Base-by-base conservation (phyloP, 2,329 filamentous ascomycete genomes). In the Drechmeria coniospora region DNA sequence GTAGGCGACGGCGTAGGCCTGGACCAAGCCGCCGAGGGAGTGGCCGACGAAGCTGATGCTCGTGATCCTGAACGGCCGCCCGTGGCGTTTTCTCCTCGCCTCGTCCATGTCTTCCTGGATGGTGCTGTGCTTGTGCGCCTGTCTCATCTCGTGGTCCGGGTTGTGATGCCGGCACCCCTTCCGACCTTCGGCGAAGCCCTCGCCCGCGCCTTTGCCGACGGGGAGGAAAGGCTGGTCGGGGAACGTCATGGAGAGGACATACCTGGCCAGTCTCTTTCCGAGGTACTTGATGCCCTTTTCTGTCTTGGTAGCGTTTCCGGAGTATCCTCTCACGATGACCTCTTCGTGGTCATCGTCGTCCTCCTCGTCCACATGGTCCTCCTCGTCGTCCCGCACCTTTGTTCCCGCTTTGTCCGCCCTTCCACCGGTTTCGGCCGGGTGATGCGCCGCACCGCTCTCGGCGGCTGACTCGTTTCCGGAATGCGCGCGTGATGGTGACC, bases 251-350 rank as follows among this genome's bases (percentile, higher is more conserved):
- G 77, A 69, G 23, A 98, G 63, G 17, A 95, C 72, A 48, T 87
- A 92, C 57, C 86, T 86, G 13, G 90, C 90, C 15, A 98, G 68
- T 27, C 90, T 72, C 51, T 95, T 95, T 13, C 90, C 90, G 5
- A 98, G 68, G 51, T 93, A 98, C 50, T 95, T 93, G 45, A 98
- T 95, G 11, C 90, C 90, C 37, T 78, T 75, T 54, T 98, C 90
- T 2, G 90, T 98, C 32, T 79, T 77, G 19, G 82, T 83, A 6
- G 81, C 82, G 50, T 95, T 95, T 25, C 82, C 84, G 6, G 77
- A 74, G 47, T 87, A 95, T 2, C 87, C 87, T 37, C 87, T 68
- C 3, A 94, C 87, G 41, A 95, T 74, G 10, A 93, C 76, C 46
- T 92, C 71, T 42, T 90, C 81, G 21, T 86, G 76, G 16, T 82